Percentiles rank a stretch among this genome's conserved stretches.
These are phyloP conservation scores for Lipomyces yamanashiensis DNA, from an alignment of 805 yeast species.

Conservation along the genomic window DNA sequence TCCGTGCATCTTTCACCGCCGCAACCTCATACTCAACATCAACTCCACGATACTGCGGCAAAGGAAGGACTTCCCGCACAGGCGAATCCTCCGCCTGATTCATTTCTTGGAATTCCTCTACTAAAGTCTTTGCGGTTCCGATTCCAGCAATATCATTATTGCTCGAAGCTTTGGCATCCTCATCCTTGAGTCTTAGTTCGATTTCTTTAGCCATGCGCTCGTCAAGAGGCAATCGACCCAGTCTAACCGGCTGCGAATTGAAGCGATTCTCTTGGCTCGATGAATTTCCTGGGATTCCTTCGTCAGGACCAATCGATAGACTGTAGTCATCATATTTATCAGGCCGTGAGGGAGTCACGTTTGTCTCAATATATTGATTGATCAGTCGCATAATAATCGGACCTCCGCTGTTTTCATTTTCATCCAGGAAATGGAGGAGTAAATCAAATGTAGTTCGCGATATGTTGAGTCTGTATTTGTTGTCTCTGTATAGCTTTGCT, in stretches of 20 bases:
- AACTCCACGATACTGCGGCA: slow-evolving; percentile 79
- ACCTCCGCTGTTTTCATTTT: slow-evolving; percentile 91
- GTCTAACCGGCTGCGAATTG: slow-evolving; percentile 72
- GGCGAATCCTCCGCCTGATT: slow-evolving; percentile 65
- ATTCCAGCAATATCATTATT: slow-evolving; percentile 43
- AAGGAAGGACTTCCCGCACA: slow-evolving; percentile 71
- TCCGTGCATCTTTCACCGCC: slow-evolving; percentile 80
- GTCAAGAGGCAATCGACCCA: slow-evolving; percentile 82
- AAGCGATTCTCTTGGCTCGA: slow-evolving; percentile 57
- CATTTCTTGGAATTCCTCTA: slow-evolving; percentile 68
- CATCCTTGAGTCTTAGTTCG: slow-evolving; percentile 70
- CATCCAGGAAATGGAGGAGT: slow-evolving; percentile 83
- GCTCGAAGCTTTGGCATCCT: slow-evolving; percentile 56
- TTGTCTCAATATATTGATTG: slow-evolving; percentile 72
- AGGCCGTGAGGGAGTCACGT: slow-evolving; percentile 46
- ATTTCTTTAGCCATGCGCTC: slow-evolving; percentile 84
- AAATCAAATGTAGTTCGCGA: slow-evolving; percentile 85
- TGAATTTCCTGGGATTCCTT: slow-evolving; percentile 48
- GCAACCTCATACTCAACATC: slow-evolving; percentile 81
- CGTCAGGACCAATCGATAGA: slow-evolving; percentile 57
- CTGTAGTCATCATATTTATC: slow-evolving; percentile 45
- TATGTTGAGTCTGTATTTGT: slow-evolving; percentile 74
- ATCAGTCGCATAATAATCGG: slow-evolving; percentile 81
- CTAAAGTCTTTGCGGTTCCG: slow-evolving; percentile 52
- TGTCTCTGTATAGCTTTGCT: slow-evolving; percentile 72